Evolutionary conservation across 371 early-diverging fungal genomes (phyloP).

Genomic region (Nematocida displodere): DNA sequence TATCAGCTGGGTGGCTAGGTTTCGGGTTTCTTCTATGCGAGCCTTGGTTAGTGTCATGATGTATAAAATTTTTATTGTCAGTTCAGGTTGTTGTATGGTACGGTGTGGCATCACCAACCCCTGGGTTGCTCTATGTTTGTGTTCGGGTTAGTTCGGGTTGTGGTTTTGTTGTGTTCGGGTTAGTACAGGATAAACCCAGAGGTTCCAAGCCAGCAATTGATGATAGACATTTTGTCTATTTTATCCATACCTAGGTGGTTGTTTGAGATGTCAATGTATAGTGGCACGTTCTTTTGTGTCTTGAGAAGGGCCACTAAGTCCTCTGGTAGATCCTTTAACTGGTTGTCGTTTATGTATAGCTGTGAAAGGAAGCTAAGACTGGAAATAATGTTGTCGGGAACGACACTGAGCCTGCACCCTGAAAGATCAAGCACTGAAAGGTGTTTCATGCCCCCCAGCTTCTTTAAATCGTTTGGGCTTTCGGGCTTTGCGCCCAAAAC

Average conservation of each 20-base stretch:
- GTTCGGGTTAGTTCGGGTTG: too few relatives aligned
- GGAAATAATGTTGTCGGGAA: slow-evolving; percentile 5
- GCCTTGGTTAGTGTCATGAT: too few relatives aligned
- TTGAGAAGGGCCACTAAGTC: slow-evolving; percentile 2
- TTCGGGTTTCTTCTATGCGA: too few relatives aligned
- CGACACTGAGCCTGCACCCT: slow-evolving; percentile 11
- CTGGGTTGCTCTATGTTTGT: too few relatives aligned
- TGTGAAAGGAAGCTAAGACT: not conserved
- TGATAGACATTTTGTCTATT: slow-evolving; percentile 3
- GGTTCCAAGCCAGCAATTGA: slow-evolving; percentile 33
- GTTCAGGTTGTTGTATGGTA: too few relatives aligned
- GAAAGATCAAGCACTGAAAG: slow-evolving; percentile 28
- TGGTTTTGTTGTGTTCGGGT: too few relatives aligned
- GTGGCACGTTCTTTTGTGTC: slow-evolving; percentile 5
- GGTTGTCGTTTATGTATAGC: slow-evolving; percentile 46
- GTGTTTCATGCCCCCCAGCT: slow-evolving; percentile 1
- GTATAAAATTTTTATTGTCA: too few relatives aligned
- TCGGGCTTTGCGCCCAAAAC: not conserved
- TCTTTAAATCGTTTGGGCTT: not conserved
- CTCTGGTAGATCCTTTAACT: not conserved
- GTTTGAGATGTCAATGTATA: slow-evolving; percentile 31
- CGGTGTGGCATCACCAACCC: too few relatives aligned
- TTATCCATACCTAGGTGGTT: slow-evolving; percentile 2
- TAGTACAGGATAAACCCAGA: slow-evolving; percentile 41
- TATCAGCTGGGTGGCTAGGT: too few relatives aligned